Evolutionary conservation across 352 stramenopile species (phyloP), one percentile per base, ranked within the genome.

Genomic region (Globisporangium spiculum): DNA sequence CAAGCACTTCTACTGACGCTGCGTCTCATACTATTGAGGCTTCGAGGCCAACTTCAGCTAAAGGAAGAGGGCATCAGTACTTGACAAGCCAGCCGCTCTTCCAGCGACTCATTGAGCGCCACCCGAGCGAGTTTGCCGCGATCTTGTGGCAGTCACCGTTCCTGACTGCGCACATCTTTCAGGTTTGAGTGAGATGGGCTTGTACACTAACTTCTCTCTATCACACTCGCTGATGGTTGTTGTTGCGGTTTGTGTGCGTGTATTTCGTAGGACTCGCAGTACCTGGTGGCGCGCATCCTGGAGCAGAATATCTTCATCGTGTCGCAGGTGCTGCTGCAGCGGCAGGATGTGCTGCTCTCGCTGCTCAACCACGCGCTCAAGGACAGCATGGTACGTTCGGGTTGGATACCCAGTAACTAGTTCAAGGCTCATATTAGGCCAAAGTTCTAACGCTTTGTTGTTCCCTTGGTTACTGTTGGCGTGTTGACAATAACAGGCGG

Each of bases 291-390:
- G 26, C 79, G 83, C 3, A 79, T 94, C 14, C 68, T 94, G 18
- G 84, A 94, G 72, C 84, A 92, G 62, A 90, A 94, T 56, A 78
- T 89, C n/a, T 78, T 84, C 55, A 50, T 79, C 12, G 74, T 94
- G 44, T 91, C 86, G 0, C 74, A 91, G 48, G 78, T 83, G 50
- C 76, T 94, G 3, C 67, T 73, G 1, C 81, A 86, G 54, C 74
- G 80, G 56, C 65, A 68, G 0, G 86, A 94, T 52, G 68, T 91
- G 14, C 65, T 92, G 2, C 63, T 88, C 7, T 58, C 80, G 3
- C 52, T 94, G 18, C 65, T 94, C 54, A 81, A 75, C 38, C 79
- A 86, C 50, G 87, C 81, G 0, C 75, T 93, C 36, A 83, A 82
- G 63, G 83, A 94, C 44, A 91, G 75, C 54, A 77, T 76, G 2